phyloP scores from a whole-genome alignment of 2,329 filamentous ascomycete species.

The Ascochyta koolunga region DNA sequence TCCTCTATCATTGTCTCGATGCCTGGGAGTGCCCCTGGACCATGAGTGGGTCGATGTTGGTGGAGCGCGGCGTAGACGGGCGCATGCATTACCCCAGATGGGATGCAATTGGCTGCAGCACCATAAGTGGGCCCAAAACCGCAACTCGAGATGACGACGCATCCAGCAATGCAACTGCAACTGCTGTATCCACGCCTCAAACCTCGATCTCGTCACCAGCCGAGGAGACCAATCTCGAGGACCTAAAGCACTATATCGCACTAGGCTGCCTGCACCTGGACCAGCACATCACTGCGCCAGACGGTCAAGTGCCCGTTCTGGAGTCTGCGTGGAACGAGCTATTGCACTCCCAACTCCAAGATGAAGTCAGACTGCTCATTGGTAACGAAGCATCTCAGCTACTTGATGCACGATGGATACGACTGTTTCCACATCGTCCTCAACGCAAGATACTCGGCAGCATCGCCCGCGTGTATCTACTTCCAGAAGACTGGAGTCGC shows the following conservation, averaged over 20 bases:
- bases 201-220: conserved; percentile 16
- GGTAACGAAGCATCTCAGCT: conserved; percentile 34
- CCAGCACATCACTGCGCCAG: neutral
- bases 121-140: neutral
- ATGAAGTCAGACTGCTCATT: conserved; percentile 31
- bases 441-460: neutral
- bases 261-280: conserved; percentile 43
- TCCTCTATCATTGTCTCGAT: neutral
- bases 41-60: conserved; percentile 5
- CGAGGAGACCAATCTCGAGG: conserved; percentile 13
- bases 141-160: neutral
- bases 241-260: conserved; percentile 41
- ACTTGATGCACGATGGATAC: conserved; percentile 45
- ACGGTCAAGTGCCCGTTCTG: neutral
- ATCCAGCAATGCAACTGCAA: neutral
- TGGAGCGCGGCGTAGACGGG: neutral
- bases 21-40: neutral
- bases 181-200: conserved; percentile 17
- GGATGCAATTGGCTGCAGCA: neutral
- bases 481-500: conserved; percentile 70
- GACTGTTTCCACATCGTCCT: conserved; percentile 29
- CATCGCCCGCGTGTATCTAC: conserved; percentile 63
- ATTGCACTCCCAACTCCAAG: conserved; percentile 21
- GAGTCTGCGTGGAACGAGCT: conserved; percentile 35
- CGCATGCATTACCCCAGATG: neutral